These are phyloP conservation scores for Candida tallmaniae DNA, from an alignment of 805 yeast species.

Conservation along the genomic window DNA sequence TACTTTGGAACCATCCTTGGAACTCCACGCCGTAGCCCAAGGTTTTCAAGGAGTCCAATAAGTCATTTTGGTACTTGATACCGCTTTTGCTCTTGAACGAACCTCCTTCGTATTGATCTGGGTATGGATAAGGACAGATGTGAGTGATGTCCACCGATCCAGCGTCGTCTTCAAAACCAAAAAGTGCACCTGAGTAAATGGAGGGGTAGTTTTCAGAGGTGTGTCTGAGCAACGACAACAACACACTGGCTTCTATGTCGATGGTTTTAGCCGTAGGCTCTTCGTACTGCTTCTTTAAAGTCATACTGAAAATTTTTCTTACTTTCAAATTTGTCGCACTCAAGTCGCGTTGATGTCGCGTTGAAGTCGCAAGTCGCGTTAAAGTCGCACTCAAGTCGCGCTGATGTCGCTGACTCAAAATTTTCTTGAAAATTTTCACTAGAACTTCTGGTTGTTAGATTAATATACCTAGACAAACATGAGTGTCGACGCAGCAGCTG, in stretches of 20 bases:
- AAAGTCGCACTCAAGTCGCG: no score
- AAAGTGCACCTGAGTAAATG: conserved; percentile 63
- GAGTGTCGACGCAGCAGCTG: conserved; percentile 61
- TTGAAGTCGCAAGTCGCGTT: neutral
- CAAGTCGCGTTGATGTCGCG: neutral
- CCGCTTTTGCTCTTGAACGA: conserved; percentile 60
- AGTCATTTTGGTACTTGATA: conserved; percentile 61
- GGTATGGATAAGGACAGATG: conserved; percentile 64
- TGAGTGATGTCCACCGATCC: conserved; percentile 51
- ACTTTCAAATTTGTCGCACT: neutral
- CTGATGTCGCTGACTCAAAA: no score
- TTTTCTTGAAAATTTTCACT: no score
- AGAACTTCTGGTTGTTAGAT: no score
- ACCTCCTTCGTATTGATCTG: conserved; percentile 60
- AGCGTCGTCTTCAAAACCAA: conserved; percentile 63
- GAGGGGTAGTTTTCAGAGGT: conserved; percentile 61
- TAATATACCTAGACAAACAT: conserved; percentile 13
- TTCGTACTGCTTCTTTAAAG: conserved; percentile 13
- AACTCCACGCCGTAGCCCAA: conserved; percentile 65
- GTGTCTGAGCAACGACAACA: conserved; percentile 60
- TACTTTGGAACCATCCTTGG: conserved; percentile 78
- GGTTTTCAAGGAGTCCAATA: conserved; percentile 52
- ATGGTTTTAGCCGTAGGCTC: conserved; percentile 37
- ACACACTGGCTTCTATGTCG: conserved; percentile 47
- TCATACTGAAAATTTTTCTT: conserved; percentile 5